Evolutionary conservation across 345 rosid genomes (phyloP).

Genomic region (Hibiscus tridactylites): DNA sequence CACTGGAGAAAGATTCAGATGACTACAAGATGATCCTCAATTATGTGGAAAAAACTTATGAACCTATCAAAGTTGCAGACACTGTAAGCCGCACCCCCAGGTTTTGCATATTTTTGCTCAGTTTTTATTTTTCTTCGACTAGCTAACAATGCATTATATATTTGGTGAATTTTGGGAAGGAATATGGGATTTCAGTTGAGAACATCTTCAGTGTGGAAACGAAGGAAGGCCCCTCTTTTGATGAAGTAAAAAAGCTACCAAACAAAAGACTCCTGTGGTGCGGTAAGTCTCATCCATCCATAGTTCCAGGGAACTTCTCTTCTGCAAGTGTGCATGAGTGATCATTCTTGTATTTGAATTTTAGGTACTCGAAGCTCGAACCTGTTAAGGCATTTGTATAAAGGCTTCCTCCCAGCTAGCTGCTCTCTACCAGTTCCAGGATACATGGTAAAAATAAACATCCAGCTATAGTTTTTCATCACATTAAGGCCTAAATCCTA

Average conservation of each 20-base stretch:
- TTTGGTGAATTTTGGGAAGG: conserved; percentile 24
- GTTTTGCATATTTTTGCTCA: neutral
- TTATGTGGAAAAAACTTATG: conserved; percentile 62
- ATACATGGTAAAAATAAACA: conserved; percentile 38
- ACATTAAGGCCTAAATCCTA: neutral
- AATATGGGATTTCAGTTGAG: conserved; percentile 51
- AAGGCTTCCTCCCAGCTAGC: conserved; percentile 63
- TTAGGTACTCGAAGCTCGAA: conserved; percentile 10
- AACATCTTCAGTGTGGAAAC: conserved; percentile 54
- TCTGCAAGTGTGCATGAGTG: neutral
- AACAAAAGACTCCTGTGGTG: conserved; percentile 79
- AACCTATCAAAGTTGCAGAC: conserved; percentile 63
- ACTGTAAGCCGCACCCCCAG: conserved; percentile 28
- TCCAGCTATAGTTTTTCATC: neutral
- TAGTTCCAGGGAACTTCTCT: neutral
- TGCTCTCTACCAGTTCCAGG: conserved; percentile 75
- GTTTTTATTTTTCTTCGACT: neutral
- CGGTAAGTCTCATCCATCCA: conserved; percentile 28
- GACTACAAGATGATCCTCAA: conserved; percentile 69
- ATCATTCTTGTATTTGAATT: neutral
- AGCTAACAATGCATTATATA: neutral
- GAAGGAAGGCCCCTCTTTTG: conserved; percentile 43
- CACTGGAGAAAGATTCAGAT: conserved; percentile 50
- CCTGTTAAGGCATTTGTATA: conserved; percentile 35
- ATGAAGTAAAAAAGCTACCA: conserved; percentile 52